Percentiles rank a stretch among this genome's conserved stretches.
Conservation (phyloP, 129 eudicot genomes). For the Pulicaria dysenterica region DNA sequence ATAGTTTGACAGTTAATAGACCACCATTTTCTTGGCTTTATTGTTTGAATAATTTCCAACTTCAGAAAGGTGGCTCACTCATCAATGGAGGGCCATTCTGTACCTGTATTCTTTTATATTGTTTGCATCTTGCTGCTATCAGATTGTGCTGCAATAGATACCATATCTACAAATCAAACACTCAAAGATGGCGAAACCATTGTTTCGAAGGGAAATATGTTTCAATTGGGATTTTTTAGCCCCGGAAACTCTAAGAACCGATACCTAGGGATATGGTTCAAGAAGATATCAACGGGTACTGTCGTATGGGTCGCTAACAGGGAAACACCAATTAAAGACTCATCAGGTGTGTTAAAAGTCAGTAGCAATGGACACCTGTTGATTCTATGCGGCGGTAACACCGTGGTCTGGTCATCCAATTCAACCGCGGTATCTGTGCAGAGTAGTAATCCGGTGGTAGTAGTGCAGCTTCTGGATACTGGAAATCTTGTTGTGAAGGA, state of each 20-base stretch:
- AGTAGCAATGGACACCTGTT: not conserved
- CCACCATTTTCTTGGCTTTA: no score
- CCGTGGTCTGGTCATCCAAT: constrained; percentile 30
- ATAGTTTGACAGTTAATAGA: no score
- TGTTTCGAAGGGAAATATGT: constrained; percentile 3
- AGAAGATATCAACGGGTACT: constrained; percentile 16
- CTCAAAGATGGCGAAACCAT: constrained; percentile 25
- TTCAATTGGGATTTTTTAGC: constrained; percentile 26
- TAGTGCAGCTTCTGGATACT: constrained; percentile 28
- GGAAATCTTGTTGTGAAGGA: constrained; percentile 35
- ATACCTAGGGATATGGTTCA: constrained; percentile 30
- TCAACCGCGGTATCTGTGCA: not conserved
- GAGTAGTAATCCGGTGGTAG: constrained; percentile 15
- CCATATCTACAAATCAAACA: not conserved
- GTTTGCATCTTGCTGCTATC: not conserved
- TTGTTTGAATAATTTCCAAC: no score
- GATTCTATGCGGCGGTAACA: constrained; percentile 7
- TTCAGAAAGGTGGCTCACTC: no score
- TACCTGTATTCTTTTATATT: not conserved
- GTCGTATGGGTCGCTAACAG: constrained; percentile 43
- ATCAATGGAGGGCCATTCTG: not conserved
- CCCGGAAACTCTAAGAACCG: constrained; percentile 16
- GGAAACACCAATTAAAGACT: constrained; percentile 31
- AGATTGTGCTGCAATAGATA: not conserved
- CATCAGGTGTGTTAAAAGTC: constrained; percentile 25